These are phyloP conservation scores for Hericium rajendrae DNA, from an alignment of 768 basidiomycete genomes.

Conservation along the genomic window DNA sequence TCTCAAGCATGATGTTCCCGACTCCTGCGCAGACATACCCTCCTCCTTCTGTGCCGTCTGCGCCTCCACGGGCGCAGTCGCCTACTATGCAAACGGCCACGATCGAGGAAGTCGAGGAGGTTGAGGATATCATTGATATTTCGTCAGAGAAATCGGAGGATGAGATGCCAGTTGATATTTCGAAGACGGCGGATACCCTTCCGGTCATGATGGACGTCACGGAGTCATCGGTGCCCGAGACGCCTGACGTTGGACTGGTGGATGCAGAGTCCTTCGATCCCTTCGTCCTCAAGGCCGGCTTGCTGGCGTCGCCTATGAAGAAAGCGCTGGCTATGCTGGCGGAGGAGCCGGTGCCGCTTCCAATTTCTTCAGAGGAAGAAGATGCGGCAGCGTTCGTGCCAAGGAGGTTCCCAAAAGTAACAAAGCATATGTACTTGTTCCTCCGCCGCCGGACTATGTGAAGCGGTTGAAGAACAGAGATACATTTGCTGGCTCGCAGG, in stretches of 20 bases:
- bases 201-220: not conserved
- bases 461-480: not conserved
- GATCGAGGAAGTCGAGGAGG: not conserved
- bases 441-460: not conserved
- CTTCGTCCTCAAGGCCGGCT: not conserved
- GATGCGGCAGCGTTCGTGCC: not conserved
- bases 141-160: too few species aligned
- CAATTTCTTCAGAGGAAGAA: not conserved
- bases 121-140: not conserved
- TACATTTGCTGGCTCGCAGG: not conserved
- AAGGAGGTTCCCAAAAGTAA: not conserved
- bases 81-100: not conserved
- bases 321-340: not conserved
- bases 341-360: not conserved
- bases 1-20: not conserved
- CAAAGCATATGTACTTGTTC: constrained; percentile 1
- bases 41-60: not conserved
- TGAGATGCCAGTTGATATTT: not conserved
- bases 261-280: not conserved
- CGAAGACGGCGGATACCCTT: not conserved
- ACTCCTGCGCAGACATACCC: not conserved
- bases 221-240: not conserved
- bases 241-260: not conserved
- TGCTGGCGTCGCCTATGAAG: not conserved
- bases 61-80: not conserved